These are phyloP conservation scores for Zymoseptoria passerinii DNA, from an alignment of 2,329 filamentous ascomycete species.

Conservation along the genomic window DNA sequence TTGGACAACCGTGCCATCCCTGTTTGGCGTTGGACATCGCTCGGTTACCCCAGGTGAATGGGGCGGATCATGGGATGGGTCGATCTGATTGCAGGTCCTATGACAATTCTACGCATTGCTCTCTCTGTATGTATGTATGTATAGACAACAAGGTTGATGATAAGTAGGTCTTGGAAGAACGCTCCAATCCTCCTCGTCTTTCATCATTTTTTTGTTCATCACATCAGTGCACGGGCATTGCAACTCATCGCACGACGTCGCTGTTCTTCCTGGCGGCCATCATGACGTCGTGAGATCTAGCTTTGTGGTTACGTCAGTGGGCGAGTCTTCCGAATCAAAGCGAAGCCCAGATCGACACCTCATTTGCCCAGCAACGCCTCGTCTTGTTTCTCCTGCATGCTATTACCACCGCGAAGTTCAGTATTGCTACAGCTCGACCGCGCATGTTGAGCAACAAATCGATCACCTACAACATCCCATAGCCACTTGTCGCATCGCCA, in stretches of 20 bases:
- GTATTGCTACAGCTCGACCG: neutral
- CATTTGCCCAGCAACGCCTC: neutral
- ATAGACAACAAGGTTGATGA: too few relatives aligned
- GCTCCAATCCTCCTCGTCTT: too few relatives aligned
- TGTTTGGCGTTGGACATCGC: neutral
- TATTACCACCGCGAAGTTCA: neutral
- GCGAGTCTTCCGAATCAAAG: neutral
- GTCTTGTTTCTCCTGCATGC: neutral
- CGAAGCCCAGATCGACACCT: neutral
- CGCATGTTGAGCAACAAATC: neutral
- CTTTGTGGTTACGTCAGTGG: neutral
- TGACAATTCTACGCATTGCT: neutral
- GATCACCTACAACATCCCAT: neutral
- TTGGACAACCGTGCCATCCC: neutral
- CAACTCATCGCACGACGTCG: neutral
- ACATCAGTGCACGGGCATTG: neutral
- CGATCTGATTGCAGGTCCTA: neutral
- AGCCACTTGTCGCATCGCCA: neutral
- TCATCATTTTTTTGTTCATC: too few relatives aligned
- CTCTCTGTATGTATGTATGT: neutral
- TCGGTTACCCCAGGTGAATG: neutral
- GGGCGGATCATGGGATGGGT: neutral
- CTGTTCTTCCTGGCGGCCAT: too few relatives aligned
- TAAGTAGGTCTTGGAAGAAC: too few relatives aligned
- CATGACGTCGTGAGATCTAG: neutral